Conservation (phyloP, 805 yeast species). For the Alloascoidea hylecoeti region DNA sequence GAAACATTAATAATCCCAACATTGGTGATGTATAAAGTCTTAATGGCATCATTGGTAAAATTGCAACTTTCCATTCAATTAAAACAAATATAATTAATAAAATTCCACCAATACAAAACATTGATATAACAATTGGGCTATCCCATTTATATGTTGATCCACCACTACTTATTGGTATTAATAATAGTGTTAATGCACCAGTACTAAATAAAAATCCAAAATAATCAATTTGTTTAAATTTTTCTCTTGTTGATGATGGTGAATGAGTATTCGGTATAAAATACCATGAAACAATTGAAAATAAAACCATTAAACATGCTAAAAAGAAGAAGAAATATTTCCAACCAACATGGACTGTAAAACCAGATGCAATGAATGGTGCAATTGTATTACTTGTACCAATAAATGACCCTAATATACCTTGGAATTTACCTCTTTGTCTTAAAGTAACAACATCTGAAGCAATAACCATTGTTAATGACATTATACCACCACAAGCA, state of each 20-base stretch:
- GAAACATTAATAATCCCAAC: conserved; percentile 20
- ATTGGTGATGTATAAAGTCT: conserved; percentile 22
- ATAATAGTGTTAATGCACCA: conserved; percentile 30
- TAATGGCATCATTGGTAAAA: conserved; percentile 41
- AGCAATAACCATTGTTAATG: conserved; percentile 35
- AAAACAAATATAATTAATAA: conserved; percentile 27
- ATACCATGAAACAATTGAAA: not conserved
- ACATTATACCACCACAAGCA: conserved; percentile 38
- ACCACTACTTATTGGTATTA: conserved; percentile 49
- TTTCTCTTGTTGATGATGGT: conserved; percentile 14
- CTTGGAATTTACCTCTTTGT: conserved; percentile 44
- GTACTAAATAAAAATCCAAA: conserved; percentile 34
- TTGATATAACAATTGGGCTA: conserved; percentile 24
- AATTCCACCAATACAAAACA: conserved; percentile 27
- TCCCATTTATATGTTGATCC: conserved; percentile 46
- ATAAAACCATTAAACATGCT: conserved; percentile 12
- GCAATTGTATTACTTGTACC: conserved; percentile 41
- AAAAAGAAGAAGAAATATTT: conserved; percentile 28
- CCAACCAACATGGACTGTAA: conserved; percentile 32
- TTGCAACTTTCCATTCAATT: conserved; percentile 34
- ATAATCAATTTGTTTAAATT: conserved; percentile 34
- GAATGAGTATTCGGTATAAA: not conserved
- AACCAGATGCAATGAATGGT: conserved; percentile 40
- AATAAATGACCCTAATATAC: conserved; percentile 34
- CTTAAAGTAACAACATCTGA: conserved; percentile 39